Evolutionary conservation across 768 basidiomycete species (phyloP).

Genomic region (Russula compacta): DNA sequence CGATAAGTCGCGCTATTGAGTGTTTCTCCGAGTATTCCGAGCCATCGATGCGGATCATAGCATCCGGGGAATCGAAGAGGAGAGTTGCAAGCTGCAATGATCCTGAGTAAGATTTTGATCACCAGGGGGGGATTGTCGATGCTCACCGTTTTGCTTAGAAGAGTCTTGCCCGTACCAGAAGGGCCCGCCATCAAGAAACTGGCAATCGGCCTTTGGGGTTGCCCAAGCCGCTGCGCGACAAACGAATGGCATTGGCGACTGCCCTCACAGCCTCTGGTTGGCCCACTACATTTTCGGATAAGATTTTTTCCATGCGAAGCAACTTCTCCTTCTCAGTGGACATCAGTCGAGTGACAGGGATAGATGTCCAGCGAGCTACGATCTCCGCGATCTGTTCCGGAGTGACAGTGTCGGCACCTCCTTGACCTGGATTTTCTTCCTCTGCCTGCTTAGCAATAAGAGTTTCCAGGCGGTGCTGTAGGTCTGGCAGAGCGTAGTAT

Average conservation of each 20-base stretch:
- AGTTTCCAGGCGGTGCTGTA: slow-evolving; percentile 60
- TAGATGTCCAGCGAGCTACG: slow-evolving; percentile 86
- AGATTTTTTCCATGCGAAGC: slow-evolving; percentile 74
- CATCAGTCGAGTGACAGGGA: slow-evolving; percentile 80
- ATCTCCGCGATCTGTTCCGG: slow-evolving; percentile 92
- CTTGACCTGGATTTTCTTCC: slow-evolving; percentile 52
- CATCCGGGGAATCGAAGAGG: slow-evolving; percentile 84
- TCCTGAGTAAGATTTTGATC: not conserved
- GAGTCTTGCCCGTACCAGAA: slow-evolving; percentile 84
- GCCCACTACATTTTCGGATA: slow-evolving; percentile 73
- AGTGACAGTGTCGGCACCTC: slow-evolving; percentile 62
- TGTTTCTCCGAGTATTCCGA: slow-evolving; percentile 89
- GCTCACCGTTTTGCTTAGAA: slow-evolving; percentile 81
- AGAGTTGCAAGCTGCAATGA: slow-evolving; percentile 65
- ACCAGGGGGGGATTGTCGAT: not conserved
- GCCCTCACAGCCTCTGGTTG: slow-evolving; percentile 88
- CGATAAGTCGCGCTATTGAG: slow-evolving; percentile 60
- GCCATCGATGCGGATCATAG: slow-evolving; percentile 88
- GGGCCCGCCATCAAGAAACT: slow-evolving; percentile 92
- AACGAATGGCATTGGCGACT: slow-evolving; percentile 86
- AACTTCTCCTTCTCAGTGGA: slow-evolving; percentile 90
- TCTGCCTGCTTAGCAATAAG: slow-evolving; percentile 65
- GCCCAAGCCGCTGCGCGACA: slow-evolving; percentile 90
- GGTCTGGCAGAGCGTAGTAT: slow-evolving; percentile 87
- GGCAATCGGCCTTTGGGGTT: slow-evolving; percentile 82